Evolutionary conservation across 2,329 filamentous ascomycete species (phyloP).

Genomic region (Colletotrichum nymphaeae): DNA sequence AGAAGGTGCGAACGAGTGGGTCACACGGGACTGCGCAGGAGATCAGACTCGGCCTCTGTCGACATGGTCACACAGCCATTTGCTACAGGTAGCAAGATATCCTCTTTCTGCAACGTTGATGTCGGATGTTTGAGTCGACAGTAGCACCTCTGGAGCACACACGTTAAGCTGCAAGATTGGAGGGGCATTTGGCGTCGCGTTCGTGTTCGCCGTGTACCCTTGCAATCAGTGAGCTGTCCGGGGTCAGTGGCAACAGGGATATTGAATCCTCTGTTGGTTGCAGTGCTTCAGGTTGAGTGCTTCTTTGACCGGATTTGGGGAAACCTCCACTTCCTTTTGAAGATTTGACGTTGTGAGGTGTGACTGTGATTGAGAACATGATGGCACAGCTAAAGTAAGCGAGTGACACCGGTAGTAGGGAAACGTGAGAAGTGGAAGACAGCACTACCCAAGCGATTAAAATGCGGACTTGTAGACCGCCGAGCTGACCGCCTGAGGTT

Average conservation of each 20-base stretch:
- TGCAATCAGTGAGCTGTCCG: neutral
- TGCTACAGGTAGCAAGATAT: neutral
- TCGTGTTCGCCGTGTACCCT: slow-evolving; percentile 2
- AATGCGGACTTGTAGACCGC: neutral
- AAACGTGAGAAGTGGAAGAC: neutral
- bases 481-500: neutral
- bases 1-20: neutral
- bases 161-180: neutral
- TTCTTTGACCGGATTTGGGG: no score
- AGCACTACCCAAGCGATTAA: no score
- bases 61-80: neutral
- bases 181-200: slow-evolving; percentile 6
- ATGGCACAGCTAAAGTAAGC: neutral
- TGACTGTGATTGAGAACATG: neutral
- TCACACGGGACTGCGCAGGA: neutral
- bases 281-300: neutral
- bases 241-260: neutral
- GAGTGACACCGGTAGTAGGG: neutral
- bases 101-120: neutral
- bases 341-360: neutral
- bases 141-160: neutral
- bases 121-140: neutral
- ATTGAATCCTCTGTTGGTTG: neutral
- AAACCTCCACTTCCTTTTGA: neutral
- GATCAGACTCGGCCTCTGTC: no score